A percentile compares a stretch with the other conserved stretches of the same genome.
These are phyloP conservation scores for Coemansia sp. DNA, from an alignment of 192 early-diverging fungal genomes.

Conservation along the genomic window DNA sequence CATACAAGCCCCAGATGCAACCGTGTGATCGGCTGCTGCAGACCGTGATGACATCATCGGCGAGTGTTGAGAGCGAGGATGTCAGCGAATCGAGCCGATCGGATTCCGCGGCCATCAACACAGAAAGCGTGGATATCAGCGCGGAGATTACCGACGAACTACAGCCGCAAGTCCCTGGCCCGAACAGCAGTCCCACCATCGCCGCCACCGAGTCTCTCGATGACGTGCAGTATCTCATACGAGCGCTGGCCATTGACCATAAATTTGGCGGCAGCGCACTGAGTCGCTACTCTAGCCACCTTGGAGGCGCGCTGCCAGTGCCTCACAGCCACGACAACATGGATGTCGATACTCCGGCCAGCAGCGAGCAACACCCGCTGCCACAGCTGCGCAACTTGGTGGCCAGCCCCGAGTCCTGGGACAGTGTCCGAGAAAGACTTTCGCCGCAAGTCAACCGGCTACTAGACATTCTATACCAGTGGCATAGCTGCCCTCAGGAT, in stretches of 20 bases:
- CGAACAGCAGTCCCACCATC: not conserved
- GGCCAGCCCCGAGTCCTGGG: slow-evolving; percentile 27
- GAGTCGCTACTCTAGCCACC: slow-evolving; percentile 1
- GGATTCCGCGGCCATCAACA: not conserved
- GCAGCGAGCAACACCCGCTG: slow-evolving; percentile 15
- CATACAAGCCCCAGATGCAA: not conserved
- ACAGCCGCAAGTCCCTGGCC: not conserved
- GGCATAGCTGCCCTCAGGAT: slow-evolving; percentile 40
- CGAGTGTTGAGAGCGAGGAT: not conserved
- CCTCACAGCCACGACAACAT: not conserved
- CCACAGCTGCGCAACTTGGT: slow-evolving; percentile 19
- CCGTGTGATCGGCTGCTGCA: not conserved
- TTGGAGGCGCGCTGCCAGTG: not conserved
- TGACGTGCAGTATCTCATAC: slow-evolving; percentile 15
- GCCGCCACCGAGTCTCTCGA: not conserved
- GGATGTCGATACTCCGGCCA: not conserved
- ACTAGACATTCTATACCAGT: slow-evolving; percentile 63
- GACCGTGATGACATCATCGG: not conserved
- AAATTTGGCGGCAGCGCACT: slow-evolving; percentile 11
- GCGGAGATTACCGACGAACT: slow-evolving; percentile 5
- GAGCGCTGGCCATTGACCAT: slow-evolving; percentile 21
- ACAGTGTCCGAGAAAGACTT: slow-evolving; percentile 31
- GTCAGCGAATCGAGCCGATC: not conserved
- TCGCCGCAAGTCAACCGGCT: slow-evolving; percentile 75
- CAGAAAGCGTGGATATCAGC: not conserved